These are phyloP conservation scores for Asterella californica DNA, from an alignment of 225 moss, liverwort and hornwort species.

Conservation along the genomic window DNA sequence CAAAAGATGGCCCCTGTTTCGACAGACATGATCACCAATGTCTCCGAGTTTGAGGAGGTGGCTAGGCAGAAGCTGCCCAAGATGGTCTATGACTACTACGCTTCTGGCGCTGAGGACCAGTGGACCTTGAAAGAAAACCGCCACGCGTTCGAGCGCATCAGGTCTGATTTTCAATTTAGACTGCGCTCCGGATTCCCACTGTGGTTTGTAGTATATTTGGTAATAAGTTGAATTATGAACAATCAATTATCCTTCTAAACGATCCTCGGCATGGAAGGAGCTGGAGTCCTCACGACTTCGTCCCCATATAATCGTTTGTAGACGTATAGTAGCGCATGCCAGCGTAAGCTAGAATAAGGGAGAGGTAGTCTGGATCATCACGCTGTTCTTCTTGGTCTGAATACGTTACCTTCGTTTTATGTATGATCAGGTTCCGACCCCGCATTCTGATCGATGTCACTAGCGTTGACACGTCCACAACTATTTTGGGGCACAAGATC, in stretches of 20 bases:
- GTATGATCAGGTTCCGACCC: slow-evolving; percentile 61
- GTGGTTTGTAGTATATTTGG: too few species aligned
- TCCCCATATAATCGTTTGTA: too few species aligned
- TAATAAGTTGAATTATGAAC: too few species aligned
- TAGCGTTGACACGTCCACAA: slow-evolving; percentile 58
- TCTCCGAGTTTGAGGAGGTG: slow-evolving; percentile 60
- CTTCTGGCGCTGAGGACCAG: slow-evolving; percentile 83
- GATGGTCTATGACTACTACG: slow-evolving; percentile 78
- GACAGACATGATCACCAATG: slow-evolving; percentile 28
- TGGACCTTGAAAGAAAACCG: slow-evolving; percentile 75
- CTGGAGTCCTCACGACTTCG: too few species aligned
- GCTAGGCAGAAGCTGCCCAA: slow-evolving; percentile 77
- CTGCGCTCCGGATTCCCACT: too few species aligned
- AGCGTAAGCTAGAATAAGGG: background rate
- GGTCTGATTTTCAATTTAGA: slow-evolving; percentile 18
- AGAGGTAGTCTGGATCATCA: background rate
- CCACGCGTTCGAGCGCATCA: slow-evolving; percentile 65
- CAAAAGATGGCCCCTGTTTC: background rate
- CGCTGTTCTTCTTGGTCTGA: background rate
- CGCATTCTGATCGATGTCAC: slow-evolving; percentile 77
- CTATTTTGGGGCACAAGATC: slow-evolving; percentile 60
- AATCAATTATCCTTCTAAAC: too few species aligned
- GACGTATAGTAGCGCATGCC: background rate
- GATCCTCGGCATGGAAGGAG: too few species aligned
- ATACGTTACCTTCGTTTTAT: background rate